A percentile compares a stretch with the other conserved stretches of the same genome.
Conservation (phyloP, 306 rosid species). For the Vigna mungo region DNA sequence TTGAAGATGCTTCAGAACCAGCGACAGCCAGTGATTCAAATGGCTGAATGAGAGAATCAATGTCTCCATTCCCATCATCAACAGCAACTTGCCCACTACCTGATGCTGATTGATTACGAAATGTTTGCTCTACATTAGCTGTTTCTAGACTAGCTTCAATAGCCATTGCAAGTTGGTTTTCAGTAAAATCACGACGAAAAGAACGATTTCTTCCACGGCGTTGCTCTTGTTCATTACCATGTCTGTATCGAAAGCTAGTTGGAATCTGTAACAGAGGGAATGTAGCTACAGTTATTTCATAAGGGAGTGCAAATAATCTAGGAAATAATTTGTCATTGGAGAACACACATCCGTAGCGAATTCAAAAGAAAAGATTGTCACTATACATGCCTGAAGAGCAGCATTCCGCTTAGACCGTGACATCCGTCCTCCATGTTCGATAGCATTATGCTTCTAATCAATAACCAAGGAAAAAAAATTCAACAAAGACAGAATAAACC, state of each 20-base stretch:
- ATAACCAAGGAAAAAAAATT: conserved; percentile 42
- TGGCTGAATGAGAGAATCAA: conserved; percentile 63
- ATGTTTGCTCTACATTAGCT: conserved; percentile 56
- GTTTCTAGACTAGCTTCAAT: conserved; percentile 88
- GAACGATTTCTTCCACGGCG: conserved; percentile 75
- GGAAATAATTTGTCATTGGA: conserved; percentile 20
- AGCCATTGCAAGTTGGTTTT: conserved; percentile 78
- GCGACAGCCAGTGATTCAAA: conserved; percentile 64
- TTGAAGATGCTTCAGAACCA: conserved; percentile 67
- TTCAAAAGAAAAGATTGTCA: conserved; percentile 20
- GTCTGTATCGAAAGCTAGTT: conserved; percentile 80
- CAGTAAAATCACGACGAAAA: conserved; percentile 75
- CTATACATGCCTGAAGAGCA: conserved; percentile 82
- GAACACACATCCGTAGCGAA: background rate
- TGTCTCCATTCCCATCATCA: conserved; percentile 56
- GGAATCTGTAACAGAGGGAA: conserved; percentile 70
- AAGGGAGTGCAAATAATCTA: conserved; percentile 4
- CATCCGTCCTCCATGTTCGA: conserved; percentile 95
- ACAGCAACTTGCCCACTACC: conserved; percentile 58
- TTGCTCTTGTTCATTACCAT: conserved; percentile 69
- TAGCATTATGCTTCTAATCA: conserved; percentile 81
- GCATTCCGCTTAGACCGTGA: conserved; percentile 96
- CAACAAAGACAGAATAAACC: conserved; percentile 38
- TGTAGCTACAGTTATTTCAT: background rate
- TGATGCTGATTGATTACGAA: conserved; percentile 49